phyloP scores from a whole-genome alignment of 495 filamentous ascomycete species.

The Neurospora intermedia region DNA sequence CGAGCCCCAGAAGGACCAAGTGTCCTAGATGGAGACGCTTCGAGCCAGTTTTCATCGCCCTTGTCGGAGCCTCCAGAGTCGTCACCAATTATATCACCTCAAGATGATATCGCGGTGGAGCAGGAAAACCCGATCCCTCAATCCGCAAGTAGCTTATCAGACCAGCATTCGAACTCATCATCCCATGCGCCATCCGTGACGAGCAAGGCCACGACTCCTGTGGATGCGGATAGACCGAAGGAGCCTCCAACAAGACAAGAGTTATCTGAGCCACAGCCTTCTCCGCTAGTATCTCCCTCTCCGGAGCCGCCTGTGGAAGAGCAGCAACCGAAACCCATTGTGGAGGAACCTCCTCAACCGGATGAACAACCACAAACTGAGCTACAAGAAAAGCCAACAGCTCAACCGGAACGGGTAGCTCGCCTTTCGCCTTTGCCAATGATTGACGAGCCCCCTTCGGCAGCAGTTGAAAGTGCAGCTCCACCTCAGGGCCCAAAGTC shows the following conservation, averaged over 20 bases:
- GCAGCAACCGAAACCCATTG: not conserved
- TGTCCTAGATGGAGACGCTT: not conserved
- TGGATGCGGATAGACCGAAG: constrained; percentile 33
- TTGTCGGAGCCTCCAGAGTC: constrained; percentile 10
- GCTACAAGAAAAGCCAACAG: not conserved
- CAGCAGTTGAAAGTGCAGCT: not conserved
- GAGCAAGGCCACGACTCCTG: constrained; percentile 47
- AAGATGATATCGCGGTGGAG: not conserved
- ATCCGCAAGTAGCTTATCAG: constrained; percentile 22
- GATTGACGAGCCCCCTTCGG: not conserved
- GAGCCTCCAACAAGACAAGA: constrained; percentile 8
- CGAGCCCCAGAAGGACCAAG: not conserved
- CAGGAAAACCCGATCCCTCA: constrained; percentile 18
- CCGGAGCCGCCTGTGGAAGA: not conserved
- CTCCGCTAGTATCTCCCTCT: not conserved
- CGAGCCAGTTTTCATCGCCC: constrained; percentile 6
- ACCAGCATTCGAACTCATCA: constrained; percentile 32
- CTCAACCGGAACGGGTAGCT: not conserved
- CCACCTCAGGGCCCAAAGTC: not conserved
- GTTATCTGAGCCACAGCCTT: not conserved
- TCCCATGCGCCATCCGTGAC: constrained; percentile 35
- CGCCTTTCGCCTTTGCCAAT: not conserved
- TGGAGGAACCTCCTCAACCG: not conserved
- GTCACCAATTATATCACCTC: not conserved
- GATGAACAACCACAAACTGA: not conserved